A percentile compares a stretch with the other conserved stretches of the same genome.
Evolutionary conservation across 768 basidiomycete species (phyloP).

Genomic region (Rhodotorula sphaerocarpa): DNA sequence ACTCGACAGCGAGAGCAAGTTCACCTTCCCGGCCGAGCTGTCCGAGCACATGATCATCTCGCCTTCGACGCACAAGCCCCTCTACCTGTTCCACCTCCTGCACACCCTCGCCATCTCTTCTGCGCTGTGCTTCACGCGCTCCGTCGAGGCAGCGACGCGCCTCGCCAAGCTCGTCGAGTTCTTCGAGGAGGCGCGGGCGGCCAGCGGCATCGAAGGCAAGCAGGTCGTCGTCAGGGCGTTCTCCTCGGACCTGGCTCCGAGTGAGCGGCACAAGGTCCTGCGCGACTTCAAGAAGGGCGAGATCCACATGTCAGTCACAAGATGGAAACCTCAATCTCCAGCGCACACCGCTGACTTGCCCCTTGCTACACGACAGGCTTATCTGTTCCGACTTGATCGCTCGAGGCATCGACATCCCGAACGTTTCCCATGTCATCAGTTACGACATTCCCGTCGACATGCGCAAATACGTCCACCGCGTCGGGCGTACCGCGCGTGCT

Average conservation of each 20-base stretch:
- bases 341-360: not conserved
- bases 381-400: slow-evolving; percentile 96
- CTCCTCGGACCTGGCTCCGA: slow-evolving; percentile 70
- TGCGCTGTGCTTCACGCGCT: slow-evolving; percentile 92
- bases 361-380: slow-evolving; percentile 58
- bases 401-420: slow-evolving; percentile 86
- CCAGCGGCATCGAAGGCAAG: slow-evolving; percentile 1
- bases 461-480: slow-evolving; percentile 95
- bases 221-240: slow-evolving; percentile 57
- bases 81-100: slow-evolving; percentile 79
- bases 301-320: slow-evolving; percentile 67
- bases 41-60: slow-evolving; percentile 78
- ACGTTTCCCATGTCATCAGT: slow-evolving; percentile 84
- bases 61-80: slow-evolving; percentile 70
- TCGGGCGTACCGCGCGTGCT: slow-evolving; percentile 89
- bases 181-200: slow-evolving; percentile 53
- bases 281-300: slow-evolving; percentile 72
- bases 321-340: not conserved
- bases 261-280: slow-evolving; percentile 67
- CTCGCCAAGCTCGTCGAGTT: slow-evolving; percentile 73
- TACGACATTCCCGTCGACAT: slow-evolving; percentile 97
- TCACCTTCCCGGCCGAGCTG: slow-evolving; percentile 66
- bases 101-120: slow-evolving; percentile 56
- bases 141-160: slow-evolving; percentile 76
- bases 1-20: slow-evolving; percentile 39